A percentile compares a stretch with the other conserved stretches of the same genome.
Evolutionary conservation across 495 filamentous ascomycete species (phyloP).

Genomic region (Ramalina peruviana): DNA sequence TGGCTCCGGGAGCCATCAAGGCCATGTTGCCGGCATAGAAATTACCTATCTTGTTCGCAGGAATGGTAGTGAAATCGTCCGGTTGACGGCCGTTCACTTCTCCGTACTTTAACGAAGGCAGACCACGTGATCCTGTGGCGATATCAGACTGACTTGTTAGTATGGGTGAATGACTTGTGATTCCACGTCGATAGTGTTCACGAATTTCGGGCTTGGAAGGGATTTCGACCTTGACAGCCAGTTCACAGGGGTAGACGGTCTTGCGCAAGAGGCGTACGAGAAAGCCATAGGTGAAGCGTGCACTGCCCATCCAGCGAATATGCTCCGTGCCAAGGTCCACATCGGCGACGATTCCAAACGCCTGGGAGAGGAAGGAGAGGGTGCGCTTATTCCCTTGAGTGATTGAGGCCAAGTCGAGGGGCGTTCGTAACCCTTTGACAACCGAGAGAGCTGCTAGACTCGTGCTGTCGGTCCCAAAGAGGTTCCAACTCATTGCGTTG

Average conservation of each 20-base stretch:
- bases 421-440: constrained; percentile 69
- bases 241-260: constrained; percentile 73
- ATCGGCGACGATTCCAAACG: constrained; percentile 82
- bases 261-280: constrained; percentile 55
- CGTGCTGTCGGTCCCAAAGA: constrained; percentile 66
- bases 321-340: constrained; percentile 78
- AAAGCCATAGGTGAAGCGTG: constrained; percentile 75
- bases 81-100: constrained; percentile 66
- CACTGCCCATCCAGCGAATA: constrained; percentile 79
- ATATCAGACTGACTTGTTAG: constrained; percentile 11
- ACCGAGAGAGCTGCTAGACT: constrained; percentile 66
- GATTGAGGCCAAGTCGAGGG: constrained; percentile 74
- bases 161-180: constrained; percentile 20
- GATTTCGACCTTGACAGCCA: constrained; percentile 68
- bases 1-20: constrained; percentile 72
- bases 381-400: constrained; percentile 62
- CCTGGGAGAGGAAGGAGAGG: constrained; percentile 82
- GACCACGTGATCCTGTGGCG: constrained; percentile 8
- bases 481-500: constrained; percentile 85
- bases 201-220: constrained; percentile 64
- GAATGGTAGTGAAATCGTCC: constrained; percentile 54
- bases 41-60: constrained; percentile 67
- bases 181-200: constrained; percentile 50
- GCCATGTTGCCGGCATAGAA: constrained; percentile 93
- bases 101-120: constrained; percentile 67